These are phyloP conservation scores for Rosellinia necatrix DNA, from an alignment of 2,329 filamentous ascomycete species.

Conservation along the genomic window DNA sequence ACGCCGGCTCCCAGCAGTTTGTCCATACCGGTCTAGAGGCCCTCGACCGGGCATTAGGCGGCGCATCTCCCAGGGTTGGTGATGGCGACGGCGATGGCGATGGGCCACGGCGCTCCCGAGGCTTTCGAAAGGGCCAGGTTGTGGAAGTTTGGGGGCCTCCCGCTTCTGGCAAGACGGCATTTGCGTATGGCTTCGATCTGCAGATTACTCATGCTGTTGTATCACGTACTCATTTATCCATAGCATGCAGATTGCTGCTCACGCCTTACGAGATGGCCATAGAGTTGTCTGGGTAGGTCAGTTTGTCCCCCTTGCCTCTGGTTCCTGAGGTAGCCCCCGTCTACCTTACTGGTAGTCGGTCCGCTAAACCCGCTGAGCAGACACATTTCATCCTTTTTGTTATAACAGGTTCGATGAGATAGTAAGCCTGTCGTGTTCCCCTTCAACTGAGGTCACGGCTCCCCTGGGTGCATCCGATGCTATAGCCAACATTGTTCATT, in stretches of 20 bases:
- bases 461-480: conserved; percentile 12
- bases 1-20: conserved; percentile 53
- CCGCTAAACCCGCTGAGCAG: conserved; percentile 31
- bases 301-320: conserved; percentile 15
- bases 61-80: conserved; percentile 27
- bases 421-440: conserved; percentile 19
- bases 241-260: conserved; percentile 73
- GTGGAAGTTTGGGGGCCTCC: conserved; percentile 89
- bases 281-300: conserved; percentile 80
- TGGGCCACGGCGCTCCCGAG: conserved; percentile 47
- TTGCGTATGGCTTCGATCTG: conserved; percentile 61
- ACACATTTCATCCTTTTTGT: conserved; percentile 53
- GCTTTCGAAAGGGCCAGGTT: conserved; percentile 75
- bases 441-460: conserved; percentile 18
- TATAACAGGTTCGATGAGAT: conserved; percentile 44
- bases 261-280: conserved; percentile 62
- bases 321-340: background rate
- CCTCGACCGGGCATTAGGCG: conserved; percentile 56
- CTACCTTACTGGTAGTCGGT: conserved; percentile 3
- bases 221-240: conserved; percentile 12
- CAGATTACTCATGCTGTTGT: background rate
- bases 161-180: conserved; percentile 80
- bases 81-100: conserved; percentile 17
- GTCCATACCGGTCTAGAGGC: conserved; percentile 60
- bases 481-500: conserved; percentile 50